phyloP scores from a whole-genome alignment of 805 yeast genomes.

The Priceomyces haplophilus region DNA sequence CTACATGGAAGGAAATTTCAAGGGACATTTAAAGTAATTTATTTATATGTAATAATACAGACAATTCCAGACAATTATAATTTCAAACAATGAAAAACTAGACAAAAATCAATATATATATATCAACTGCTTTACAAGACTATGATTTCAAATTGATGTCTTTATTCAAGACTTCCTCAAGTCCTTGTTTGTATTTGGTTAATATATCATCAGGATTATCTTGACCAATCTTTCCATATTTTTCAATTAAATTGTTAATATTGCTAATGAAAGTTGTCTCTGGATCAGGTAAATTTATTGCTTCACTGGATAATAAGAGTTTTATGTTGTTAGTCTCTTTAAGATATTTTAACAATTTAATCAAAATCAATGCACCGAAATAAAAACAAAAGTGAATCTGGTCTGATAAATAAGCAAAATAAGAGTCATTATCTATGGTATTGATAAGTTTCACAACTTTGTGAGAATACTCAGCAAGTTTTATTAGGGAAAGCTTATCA shows the following conservation, averaged over 20 bases:
- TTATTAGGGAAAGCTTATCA: slow-evolving; percentile 25
- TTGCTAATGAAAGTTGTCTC: slow-evolving; percentile 10
- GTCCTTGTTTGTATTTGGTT: slow-evolving; percentile 26
- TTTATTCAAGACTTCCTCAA: slow-evolving; percentile 7
- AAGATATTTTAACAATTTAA: slow-evolving; percentile 21
- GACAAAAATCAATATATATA: too few species aligned
- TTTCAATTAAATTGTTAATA: slow-evolving; percentile 22
- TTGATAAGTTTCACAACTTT: slow-evolving; percentile 41
- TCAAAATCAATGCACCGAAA: slow-evolving; percentile 38
- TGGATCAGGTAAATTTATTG: neutral
- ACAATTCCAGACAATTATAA: too few species aligned
- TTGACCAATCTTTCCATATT: slow-evolving; percentile 28
- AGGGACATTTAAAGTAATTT: slow-evolving; percentile 35
- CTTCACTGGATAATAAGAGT: slow-evolving; percentile 4
- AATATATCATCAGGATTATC: slow-evolving; percentile 28
- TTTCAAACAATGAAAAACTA: too few species aligned
- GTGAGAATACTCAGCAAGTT: slow-evolving; percentile 41
- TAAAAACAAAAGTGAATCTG: slow-evolving; percentile 57
- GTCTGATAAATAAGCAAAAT: slow-evolving; percentile 69
- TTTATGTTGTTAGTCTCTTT: neutral
- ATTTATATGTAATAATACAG: neutral
- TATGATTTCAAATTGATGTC: neutral
- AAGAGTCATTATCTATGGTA: slow-evolving; percentile 46
- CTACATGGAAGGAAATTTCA: slow-evolving; percentile 46
- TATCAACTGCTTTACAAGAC: too few species aligned